phyloP scores from a whole-genome alignment of 441 rosid genomes.

The Gossypium schwendimanii region DNA sequence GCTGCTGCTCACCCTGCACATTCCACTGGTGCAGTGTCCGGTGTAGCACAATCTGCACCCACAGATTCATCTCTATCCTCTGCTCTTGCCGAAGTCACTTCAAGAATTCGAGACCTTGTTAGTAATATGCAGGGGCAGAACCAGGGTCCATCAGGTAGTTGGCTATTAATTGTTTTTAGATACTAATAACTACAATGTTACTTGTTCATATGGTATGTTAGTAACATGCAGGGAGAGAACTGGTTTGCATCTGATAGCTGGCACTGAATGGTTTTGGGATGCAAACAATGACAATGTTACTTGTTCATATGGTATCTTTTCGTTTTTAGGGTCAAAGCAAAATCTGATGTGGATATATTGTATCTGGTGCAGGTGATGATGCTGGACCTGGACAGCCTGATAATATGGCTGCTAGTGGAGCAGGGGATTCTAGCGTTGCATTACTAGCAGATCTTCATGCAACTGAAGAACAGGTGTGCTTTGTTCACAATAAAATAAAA shows the following conservation, averaged over 20 bases:
- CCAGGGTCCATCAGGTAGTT: conserved; percentile 47
- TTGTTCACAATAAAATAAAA: conserved; percentile 1
- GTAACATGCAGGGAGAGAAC: conserved; percentile 42
- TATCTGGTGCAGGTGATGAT: conserved; percentile 20
- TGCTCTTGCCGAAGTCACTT: conserved; percentile 36
- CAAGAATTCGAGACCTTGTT: conserved; percentile 37
- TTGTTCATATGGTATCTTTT: conserved; percentile 1
- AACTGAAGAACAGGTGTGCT: conserved; percentile 40
- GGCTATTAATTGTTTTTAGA: conserved; percentile 14
- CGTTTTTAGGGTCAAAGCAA: conserved; percentile 25
- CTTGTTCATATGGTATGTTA: conserved; percentile 15
- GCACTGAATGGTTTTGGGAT: conserved; percentile 11
- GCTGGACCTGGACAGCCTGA: conserved; percentile 12
- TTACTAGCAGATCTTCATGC: conserved; percentile 20
- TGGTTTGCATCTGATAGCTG: conserved; percentile 42
- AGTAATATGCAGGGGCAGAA: conserved; percentile 43
- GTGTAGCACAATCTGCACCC: conserved; percentile 35
- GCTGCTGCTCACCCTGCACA: conserved; percentile 43
- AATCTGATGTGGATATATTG: conserved; percentile 20
- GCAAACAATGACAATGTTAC: background rate
- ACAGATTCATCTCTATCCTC: conserved; percentile 33
- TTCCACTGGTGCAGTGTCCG: conserved; percentile 30
- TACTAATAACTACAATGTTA: conserved; percentile 1
- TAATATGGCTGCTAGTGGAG: conserved; percentile 17
- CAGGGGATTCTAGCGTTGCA: conserved; percentile 28